These are phyloP conservation scores for Vicia sativa DNA, from an alignment of 306 rosid species.

Conservation along the genomic window DNA sequence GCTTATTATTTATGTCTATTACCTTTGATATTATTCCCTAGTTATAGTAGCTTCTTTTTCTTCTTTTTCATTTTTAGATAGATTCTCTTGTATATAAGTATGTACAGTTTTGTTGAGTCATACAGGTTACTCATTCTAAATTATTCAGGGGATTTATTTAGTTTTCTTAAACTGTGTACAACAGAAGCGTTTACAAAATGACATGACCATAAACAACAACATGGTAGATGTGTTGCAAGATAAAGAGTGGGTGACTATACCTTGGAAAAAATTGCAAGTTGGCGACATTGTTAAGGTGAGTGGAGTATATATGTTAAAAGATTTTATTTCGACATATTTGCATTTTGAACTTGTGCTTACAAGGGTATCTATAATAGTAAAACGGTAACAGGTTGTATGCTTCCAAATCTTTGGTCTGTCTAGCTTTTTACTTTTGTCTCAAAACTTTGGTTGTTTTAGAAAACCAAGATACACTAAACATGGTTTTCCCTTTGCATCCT, in stretches of 20 bases:
- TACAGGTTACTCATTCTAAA: background rate
- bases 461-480: background rate
- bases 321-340: conserved; percentile 25
- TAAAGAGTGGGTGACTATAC: conserved; percentile 77
- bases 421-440: background rate
- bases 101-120: background rate
- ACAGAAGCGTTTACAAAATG: conserved; percentile 97
- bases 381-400: background rate
- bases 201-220: conserved; percentile 76
- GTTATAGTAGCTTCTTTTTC: background rate
- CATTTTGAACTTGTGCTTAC: conserved; percentile 23
- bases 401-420: conserved; percentile 6
- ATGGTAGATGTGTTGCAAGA: conserved; percentile 72
- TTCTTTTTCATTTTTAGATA: background rate
- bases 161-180: conserved; percentile 38
- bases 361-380: background rate
- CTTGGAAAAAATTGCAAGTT: conserved; percentile 92
- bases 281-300: conserved; percentile 88
- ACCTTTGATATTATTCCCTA: background rate
- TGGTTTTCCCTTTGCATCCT: background rate
- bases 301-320: conserved; percentile 27
- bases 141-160: conserved; percentile 17
- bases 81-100: background rate
- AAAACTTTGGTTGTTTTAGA: background rate
- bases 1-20: background rate